Conservation (phyloP, 1,139 yeast genomes). For the Debaryomyces udenii region DNA sequence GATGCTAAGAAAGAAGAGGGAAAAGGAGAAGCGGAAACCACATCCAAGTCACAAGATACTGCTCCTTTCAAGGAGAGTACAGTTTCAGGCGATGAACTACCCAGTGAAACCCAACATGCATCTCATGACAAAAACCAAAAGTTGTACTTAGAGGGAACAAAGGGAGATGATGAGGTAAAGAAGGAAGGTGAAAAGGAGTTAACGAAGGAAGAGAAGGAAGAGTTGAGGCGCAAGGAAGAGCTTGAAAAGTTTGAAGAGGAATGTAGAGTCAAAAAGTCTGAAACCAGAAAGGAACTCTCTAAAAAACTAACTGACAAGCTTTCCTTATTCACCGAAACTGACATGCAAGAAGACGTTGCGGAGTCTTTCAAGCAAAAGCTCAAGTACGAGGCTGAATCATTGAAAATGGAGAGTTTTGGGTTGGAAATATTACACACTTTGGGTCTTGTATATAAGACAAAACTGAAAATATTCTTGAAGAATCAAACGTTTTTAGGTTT, state of each 20-base stretch:
- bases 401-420: constrained; percentile 94
- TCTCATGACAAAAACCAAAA: background rate
- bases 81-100: constrained; percentile 5
- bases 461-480: constrained; percentile 60
- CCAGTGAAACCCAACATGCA: too few species aligned
- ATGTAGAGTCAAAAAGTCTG: constrained; percentile 68
- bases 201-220: constrained; percentile 49
- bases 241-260: constrained; percentile 81
- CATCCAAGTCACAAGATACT: constrained; percentile 3
- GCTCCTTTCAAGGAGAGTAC: background rate
- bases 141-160: constrained; percentile 20
- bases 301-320: constrained; percentile 66
- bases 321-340: constrained; percentile 83
- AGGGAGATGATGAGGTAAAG: constrained; percentile 18
- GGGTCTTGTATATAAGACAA: constrained; percentile 75
- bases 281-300: constrained; percentile 67
- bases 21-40: constrained; percentile 9
- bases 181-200: constrained; percentile 21
- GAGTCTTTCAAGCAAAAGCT: constrained; percentile 71
- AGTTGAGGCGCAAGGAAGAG: constrained; percentile 58
- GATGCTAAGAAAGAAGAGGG: constrained; percentile 30
- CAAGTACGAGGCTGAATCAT: constrained; percentile 79
- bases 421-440: constrained; percentile 85
- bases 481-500: constrained; percentile 77
- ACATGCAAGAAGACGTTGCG: constrained; percentile 68